Evolutionary conservation across 164 flowering plant genomes (phyloP).

Genomic region (Houttuynia cordata): DNA sequence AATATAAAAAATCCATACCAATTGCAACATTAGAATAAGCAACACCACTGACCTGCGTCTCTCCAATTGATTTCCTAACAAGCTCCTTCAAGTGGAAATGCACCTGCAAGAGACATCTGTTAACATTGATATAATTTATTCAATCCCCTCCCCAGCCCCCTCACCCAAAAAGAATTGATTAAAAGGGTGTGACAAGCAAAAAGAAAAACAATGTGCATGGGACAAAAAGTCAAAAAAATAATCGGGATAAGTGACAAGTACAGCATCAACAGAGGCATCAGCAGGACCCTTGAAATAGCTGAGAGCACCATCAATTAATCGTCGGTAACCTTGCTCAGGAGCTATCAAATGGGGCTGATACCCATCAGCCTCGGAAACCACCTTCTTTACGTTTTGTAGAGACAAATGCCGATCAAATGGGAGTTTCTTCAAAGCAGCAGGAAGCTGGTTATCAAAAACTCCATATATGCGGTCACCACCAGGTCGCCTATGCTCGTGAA

Average conservation of each 20-base stretch:
- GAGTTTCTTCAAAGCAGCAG: conserved; percentile 72
- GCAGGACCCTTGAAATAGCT: conserved; percentile 57
- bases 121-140: neutral
- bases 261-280: conserved; percentile 73
- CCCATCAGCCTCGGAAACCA: conserved; percentile 87
- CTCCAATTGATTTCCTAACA: conserved; percentile 44
- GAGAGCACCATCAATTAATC: conserved; percentile 54
- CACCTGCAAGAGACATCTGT: conserved; percentile 21
- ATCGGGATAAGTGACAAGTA: conserved; percentile 11
- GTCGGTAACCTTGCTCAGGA: conserved; percentile 79
- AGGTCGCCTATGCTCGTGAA: conserved; percentile 39
- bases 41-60: conserved; percentile 23
- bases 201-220: neutral
- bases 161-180: too few species aligned
- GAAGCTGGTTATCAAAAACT: conserved; percentile 75
- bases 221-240: neutral
- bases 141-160: neutral
- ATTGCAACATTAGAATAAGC: neutral
- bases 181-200: too few species aligned
- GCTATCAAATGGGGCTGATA: conserved; percentile 88
- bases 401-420: conserved; percentile 85
- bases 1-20: neutral
- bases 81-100: conserved; percentile 44
- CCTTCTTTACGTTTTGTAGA: conserved; percentile 63
- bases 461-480: conserved; percentile 76